These are phyloP conservation scores for Aspergillus sp. DNA, from an alignment of 2,329 filamentous ascomycete genomes.

Conservation along the genomic window DNA sequence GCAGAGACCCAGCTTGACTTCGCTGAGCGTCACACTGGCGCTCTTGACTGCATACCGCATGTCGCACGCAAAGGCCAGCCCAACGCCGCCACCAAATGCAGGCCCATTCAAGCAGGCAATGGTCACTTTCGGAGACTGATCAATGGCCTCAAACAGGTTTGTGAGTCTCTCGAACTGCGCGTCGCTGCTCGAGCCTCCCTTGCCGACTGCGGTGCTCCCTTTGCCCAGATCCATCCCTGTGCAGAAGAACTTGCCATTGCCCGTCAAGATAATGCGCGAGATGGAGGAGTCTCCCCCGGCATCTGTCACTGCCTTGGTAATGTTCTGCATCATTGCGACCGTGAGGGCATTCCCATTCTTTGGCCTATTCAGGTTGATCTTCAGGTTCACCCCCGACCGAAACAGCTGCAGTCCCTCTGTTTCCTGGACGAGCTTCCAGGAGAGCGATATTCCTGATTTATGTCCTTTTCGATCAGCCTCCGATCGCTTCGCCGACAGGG, in stretches of 20 bases:
- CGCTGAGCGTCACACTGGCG: slow-evolving; percentile 35
- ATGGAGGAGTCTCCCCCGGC: slow-evolving; percentile 26
- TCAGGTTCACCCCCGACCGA: slow-evolving; percentile 31
- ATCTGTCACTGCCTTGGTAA: slow-evolving; percentile 30
- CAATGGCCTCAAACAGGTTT: slow-evolving; percentile 39
- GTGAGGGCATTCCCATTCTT: slow-evolving; percentile 44
- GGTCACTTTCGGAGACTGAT: slow-evolving; percentile 41
- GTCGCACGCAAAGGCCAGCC: slow-evolving; percentile 46
- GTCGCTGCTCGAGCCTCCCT: slow-evolving; percentile 17
- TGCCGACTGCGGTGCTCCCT: slow-evolving; percentile 21
- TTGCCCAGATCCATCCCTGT: slow-evolving; percentile 42
- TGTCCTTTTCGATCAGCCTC: background rate
- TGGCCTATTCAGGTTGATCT: slow-evolving; percentile 35
- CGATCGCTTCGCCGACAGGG: slow-evolving; percentile 18
- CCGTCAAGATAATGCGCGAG: slow-evolving; percentile 39
- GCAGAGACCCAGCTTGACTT: slow-evolving; percentile 33
- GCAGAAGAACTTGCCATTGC: slow-evolving; percentile 41
- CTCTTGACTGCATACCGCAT: slow-evolving; percentile 26
- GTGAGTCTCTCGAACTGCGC: slow-evolving; percentile 23
- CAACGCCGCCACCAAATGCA: slow-evolving; percentile 46
- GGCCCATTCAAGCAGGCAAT: slow-evolving; percentile 46
- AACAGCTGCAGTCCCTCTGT: slow-evolving; percentile 28
- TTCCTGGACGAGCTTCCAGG: slow-evolving; percentile 20
- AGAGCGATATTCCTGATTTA: background rate
- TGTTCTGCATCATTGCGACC: slow-evolving; percentile 32